These are phyloP conservation scores for Sarocladium strictum DNA, from an alignment of 2,329 filamentous ascomycete genomes.

Conservation along the genomic window DNA sequence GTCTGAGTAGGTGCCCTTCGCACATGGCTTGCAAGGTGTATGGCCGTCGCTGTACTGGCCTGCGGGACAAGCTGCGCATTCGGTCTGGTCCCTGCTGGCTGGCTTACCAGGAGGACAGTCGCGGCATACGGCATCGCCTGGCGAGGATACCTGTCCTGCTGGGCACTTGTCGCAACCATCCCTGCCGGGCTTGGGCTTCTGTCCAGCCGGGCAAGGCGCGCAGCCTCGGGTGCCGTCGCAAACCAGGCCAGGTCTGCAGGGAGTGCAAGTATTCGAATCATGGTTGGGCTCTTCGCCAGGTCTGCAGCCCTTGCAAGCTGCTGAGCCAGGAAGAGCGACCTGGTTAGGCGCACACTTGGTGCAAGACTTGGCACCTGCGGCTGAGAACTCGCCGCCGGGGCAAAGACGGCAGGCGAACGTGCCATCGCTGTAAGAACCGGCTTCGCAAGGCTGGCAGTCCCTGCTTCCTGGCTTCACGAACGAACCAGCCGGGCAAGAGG, in stretches of 20 bases:
- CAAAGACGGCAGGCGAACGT: not conserved
- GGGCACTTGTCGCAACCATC: conserved; percentile 1
- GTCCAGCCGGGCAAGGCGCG: not conserved
- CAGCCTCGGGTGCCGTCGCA: not conserved
- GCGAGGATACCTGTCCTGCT: not conserved
- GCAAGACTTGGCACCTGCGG: not conserved
- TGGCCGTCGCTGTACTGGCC: conserved; percentile 1
- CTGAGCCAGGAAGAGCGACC: not conserved
- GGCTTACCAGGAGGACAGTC: not conserved
- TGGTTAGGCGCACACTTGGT: conserved; percentile 1
- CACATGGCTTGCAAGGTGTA: not conserved
- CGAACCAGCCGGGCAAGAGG: not conserved
- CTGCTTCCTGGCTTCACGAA: not conserved
- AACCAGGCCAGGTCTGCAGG: not conserved
- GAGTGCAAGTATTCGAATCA: not conserved
- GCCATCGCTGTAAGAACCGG: not conserved
- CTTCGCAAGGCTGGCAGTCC: not conserved
- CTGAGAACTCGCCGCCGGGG: not conserved
- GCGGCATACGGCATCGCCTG: not conserved
- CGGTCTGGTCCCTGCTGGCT: not conserved
- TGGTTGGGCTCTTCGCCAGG: conserved; percentile 1
- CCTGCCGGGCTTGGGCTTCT: not conserved
- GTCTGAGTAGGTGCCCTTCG: not conserved
- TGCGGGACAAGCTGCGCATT: not conserved
- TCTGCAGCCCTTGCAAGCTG: not conserved